Percentiles rank a stretch among this genome's conserved stretches.
Conservation (phyloP, 331 rosid species). For the Quercus lobata region DNA sequence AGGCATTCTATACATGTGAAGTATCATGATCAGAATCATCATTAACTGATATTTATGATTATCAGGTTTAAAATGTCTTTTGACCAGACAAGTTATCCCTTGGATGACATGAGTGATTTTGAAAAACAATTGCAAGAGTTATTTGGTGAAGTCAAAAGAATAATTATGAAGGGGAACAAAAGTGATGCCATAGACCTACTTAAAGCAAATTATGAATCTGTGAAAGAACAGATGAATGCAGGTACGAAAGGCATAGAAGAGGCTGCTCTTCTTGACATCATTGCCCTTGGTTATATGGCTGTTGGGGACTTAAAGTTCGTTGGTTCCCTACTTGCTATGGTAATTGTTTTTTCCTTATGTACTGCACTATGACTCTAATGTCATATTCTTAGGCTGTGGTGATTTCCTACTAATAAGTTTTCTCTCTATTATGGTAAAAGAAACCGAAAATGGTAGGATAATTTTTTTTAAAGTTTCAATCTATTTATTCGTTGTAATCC, state of each 20-base stretch:
- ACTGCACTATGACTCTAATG: slow-evolving; percentile 15
- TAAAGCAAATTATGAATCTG: slow-evolving; percentile 77
- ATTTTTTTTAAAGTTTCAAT: no score
- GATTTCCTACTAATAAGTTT: slow-evolving; percentile 1
- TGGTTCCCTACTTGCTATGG: slow-evolving; percentile 48
- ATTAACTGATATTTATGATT: neutral
- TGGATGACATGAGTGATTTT: slow-evolving; percentile 26
- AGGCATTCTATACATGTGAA: neutral
- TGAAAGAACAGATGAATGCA: slow-evolving; percentile 58
- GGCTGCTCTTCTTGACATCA: slow-evolving; percentile 69
- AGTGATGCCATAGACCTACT: slow-evolving; percentile 63
- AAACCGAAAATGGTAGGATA: neutral
- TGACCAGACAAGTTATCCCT: slow-evolving; percentile 20
- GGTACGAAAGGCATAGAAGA: slow-evolving; percentile 71
- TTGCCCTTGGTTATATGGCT: slow-evolving; percentile 76
- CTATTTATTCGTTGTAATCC: neutral
- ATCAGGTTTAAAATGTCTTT: slow-evolving; percentile 19
- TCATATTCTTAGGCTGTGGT: neutral
- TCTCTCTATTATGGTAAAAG: neutral
- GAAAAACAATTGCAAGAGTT: slow-evolving; percentile 75
- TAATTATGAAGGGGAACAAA: slow-evolving; percentile 59
- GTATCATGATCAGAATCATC: neutral
- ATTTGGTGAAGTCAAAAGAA: slow-evolving; percentile 61
- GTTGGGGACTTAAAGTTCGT: slow-evolving; percentile 67
- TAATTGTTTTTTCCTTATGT: slow-evolving; percentile 21